These are phyloP conservation scores for Pythium biforme DNA, from an alignment of 352 stramenopile genomes.

Conservation along the genomic window DNA sequence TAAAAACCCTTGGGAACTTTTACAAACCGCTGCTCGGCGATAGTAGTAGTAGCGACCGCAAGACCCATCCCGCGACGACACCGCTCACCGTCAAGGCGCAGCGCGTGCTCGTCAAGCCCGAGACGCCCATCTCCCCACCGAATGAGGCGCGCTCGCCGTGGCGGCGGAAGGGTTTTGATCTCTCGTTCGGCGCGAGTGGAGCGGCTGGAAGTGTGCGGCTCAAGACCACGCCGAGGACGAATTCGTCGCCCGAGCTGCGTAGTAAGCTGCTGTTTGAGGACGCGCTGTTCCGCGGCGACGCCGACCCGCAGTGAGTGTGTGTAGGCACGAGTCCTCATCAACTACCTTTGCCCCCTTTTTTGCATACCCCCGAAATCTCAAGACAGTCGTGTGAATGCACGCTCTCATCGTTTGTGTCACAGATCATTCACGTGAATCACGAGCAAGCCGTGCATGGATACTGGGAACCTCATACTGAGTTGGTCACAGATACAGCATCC, in stretches of 20 bases:
- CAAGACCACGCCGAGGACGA: not conserved
- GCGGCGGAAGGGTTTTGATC: conserved; percentile 21
- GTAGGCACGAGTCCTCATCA: too few relatives aligned
- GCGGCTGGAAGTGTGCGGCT: not conserved
- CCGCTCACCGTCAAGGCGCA: conserved; percentile 34
- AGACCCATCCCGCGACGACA: not conserved
- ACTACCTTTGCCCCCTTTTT: too few relatives aligned
- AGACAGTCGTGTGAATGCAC: too few relatives aligned
- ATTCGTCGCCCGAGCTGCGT: conserved; percentile 17
- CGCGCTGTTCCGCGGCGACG: conserved; percentile 9
- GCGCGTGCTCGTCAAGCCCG: conserved; percentile 42
- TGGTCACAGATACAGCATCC: too few relatives aligned
- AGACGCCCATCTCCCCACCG: conserved; percentile 5
- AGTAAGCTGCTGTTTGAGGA: conserved; percentile 22
- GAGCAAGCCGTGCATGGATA: too few relatives aligned
- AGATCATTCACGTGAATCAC: too few relatives aligned
- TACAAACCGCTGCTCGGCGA: conserved; percentile 15
- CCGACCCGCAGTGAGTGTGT: conserved; percentile 1
- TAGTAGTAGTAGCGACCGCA: not conserved
- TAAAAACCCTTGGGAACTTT: conserved; percentile 18
- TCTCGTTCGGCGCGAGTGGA: not conserved
- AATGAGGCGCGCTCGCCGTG: conserved; percentile 8
- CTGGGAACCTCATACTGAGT: too few relatives aligned
- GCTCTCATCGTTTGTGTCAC: too few relatives aligned
- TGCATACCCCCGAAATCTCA: too few relatives aligned